Base-by-base conservation (phyloP, 2,329 filamentous ascomycete genomes). In the Exutisphaerella laricina region DNA sequence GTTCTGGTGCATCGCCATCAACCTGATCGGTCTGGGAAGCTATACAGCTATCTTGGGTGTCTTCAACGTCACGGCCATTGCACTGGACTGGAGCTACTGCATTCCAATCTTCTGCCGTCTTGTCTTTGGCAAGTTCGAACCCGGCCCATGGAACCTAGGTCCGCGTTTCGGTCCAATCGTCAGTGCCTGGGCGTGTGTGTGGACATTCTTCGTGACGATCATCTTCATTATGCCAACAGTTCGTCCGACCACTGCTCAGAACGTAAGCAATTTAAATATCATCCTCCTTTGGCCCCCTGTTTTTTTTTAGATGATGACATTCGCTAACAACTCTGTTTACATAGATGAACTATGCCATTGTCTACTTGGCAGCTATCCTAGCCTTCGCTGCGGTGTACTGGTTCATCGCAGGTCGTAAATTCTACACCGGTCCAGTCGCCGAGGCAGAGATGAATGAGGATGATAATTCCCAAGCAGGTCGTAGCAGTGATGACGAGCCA, bases 271-370 rank as follows among this genome's bases (percentile, higher is more conserved):
- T 10, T 6, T 21, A n/a, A n/a, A n/a, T n/a, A n/a, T n/a, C n/a
- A n/a, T 25, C n/a, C 29, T 25, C 2, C 16, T 18, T 5, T 4
- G 14, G 16, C 8, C 17, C 4, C 18, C 14, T 36, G 8, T 14
- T 22, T 12, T 3, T 14, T 13, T 16, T 7, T 14, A 32, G 41
- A 33, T 43, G 26, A 43, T 25, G 13, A 10, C 4, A 1, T 18
- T n/a, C 4, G 7, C 44, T n/a, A n/a, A n/a, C n/a, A n/a, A n/a
- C n/a, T n/a, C n/a, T n/a, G n/a, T n/a, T n/a, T n/a, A n/a, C n/a
- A n/a, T n/a, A 71, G 66, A 77, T 77, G 74, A 77, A 77, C 61
- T 77, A 76, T 54, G 73, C 73, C n/a, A 64, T 68, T 23, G 72
- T 70, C 9, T 74, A 74, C 51, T 53, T 76, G 28, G 65, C 57